Evolutionary conservation across 345 rosid genomes (phyloP).

Genomic region (Sisymbrium altissimum): DNA sequence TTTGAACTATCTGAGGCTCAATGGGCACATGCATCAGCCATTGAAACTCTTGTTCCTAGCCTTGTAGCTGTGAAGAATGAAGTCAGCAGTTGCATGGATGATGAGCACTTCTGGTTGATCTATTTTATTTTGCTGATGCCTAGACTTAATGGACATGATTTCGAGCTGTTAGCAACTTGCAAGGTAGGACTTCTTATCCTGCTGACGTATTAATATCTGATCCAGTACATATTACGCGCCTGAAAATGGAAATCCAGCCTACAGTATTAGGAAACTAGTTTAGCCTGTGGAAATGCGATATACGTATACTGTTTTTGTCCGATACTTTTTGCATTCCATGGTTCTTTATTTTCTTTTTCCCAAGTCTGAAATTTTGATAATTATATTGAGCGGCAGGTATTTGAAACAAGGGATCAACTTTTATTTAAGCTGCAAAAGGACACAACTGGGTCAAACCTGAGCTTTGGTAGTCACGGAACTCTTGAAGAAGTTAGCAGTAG

Average conservation of each 20-base stretch:
- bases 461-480: slow-evolving; percentile 16
- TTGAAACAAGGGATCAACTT: slow-evolving; percentile 53
- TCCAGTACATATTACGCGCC: neutral
- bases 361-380: neutral
- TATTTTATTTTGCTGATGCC: slow-evolving; percentile 72
- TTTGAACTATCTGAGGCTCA: slow-evolving; percentile 58
- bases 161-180: slow-evolving; percentile 54
- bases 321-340: neutral
- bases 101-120: slow-evolving; percentile 63
- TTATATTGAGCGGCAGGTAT: slow-evolving; percentile 33
- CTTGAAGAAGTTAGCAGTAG: slow-evolving; percentile 21
- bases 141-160: slow-evolving; percentile 55
- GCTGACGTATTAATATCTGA: neutral
- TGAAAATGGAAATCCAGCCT: neutral
- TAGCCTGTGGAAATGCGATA: neutral
- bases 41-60: slow-evolving; percentile 56
- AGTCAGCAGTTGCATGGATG: slow-evolving; percentile 39
- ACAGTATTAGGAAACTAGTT: neutral
- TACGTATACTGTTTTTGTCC: neutral
- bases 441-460: slow-evolving; percentile 16
- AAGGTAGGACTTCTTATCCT: slow-evolving; percentile 39
- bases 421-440: slow-evolving; percentile 48
- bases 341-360: neutral
- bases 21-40: slow-evolving; percentile 48
- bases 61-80: slow-evolving; percentile 45